Base-by-base conservation (phyloP, 805 yeast genomes). In the Barnettozyma sucrosica region DNA sequence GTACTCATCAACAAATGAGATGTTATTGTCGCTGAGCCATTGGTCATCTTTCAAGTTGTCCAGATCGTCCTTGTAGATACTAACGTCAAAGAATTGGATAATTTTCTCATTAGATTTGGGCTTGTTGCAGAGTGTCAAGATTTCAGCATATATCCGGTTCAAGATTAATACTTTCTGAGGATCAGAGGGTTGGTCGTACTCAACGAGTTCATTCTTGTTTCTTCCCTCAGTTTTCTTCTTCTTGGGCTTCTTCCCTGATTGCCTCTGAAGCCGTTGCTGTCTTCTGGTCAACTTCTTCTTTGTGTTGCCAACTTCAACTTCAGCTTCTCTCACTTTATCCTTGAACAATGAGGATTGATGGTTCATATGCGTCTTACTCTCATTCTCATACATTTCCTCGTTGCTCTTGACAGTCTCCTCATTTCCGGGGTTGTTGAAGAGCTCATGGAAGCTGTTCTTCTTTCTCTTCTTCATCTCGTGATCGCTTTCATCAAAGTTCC, bases 11-110 rank as follows among this genome's bases (percentile, higher is more conserved):
- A 82, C 64, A 46, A 83, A 77, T 0, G 84, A 68, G 34, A 85
- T 74, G 54, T 83, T 79, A 56, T 82, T 82, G 57, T 85, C 92
- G 55, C 81, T 82, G 26, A 85, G 66, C 92, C 93, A 85, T 58
- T 83, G 83, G 32, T 77, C 85, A 18, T 82, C 80, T 44, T 70
- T 66, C 14, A 85, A 62, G 54, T 77, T 81, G 40, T 66, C 68
- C 9, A 83, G 52, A 58, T 86, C 93, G 20, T 76, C 77, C 46
- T 71, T 69, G 55, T 79, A 79, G 3, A 84, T 63, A 1, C 84
- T 74, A 8, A 81, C 72, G 51, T 82, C 83, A 46, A 75, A 75
- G 55, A 72, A 77, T 50, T 79, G 79, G 23, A 77, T 59, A 3
- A 76, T 54, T 51, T 54, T 57, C 2, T 45, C 50, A 26, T 49